Base-by-base conservation (phyloP, 2,329 filamentous ascomycete species). In the Aspergillus bombycis region DNA sequence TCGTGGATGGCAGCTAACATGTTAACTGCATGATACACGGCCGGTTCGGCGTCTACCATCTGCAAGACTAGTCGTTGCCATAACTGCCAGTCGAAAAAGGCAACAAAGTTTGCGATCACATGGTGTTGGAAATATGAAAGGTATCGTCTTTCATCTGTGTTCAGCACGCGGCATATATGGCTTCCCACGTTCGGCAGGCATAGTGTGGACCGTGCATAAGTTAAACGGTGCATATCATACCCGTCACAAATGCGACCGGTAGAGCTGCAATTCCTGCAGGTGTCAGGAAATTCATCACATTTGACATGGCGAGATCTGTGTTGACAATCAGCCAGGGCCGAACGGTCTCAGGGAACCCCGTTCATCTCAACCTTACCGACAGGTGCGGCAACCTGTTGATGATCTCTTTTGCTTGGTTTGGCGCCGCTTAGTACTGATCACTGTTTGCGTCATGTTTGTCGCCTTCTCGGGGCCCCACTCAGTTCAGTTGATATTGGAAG, bases 181-280 rank as follows among this genome's bases (percentile, higher is more conserved):
- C 46, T 28, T 28, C 30, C 28, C 21, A 36, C 16, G 30, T 5
- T 6, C n/a, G 45, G 43, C 14, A 58, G 12, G 5, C 1, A 8
- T 28, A 16, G 4, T 3, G 12, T 30, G 5, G 57, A 9, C 19
- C 34, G 23, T 10, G 8, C 16, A 4, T 34, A n/a, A 14, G 30
- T 5, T 11, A 30, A 23, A 0, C 56, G n/a, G 6, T 34, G 30
- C 4, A 50, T 9, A 50, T 75, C 78, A 61, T 80, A 80, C 8
- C 79, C 78, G 38, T 80, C 78, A 58, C 78, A 81, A 4, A 70
- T 65, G 8, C 77, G 75, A 7, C 76, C 74, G 2, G 76, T 76
- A 14, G 71, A 75, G 11, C 70, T 60, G 62, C 79, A 81, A 19
- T 74, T 72, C 34, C 67, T 66, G 61, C 79, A 80, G 23, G 72